Conservation (phyloP, 1,139 yeast species). For the Yamadazyma conglobata region DNA sequence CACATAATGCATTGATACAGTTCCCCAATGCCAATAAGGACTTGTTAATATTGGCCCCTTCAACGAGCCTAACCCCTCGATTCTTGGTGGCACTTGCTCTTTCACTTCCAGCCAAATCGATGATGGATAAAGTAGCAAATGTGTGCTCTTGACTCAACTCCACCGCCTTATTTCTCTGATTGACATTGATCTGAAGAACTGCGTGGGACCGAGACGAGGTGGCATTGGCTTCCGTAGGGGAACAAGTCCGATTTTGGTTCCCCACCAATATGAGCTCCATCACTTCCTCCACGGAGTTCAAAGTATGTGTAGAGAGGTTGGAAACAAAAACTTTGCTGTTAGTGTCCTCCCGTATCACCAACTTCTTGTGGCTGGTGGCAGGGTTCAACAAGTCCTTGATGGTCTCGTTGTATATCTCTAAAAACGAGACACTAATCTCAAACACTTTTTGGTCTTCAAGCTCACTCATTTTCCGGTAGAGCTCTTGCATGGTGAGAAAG, state of each 20-base stretch:
- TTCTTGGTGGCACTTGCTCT: constrained; percentile 88
- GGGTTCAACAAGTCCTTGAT: constrained; percentile 75
- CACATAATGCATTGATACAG: constrained; percentile 90
- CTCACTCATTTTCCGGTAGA: constrained; percentile 58
- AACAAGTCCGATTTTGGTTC: constrained; percentile 71
- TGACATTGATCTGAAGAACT: constrained; percentile 75
- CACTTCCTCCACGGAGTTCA: constrained; percentile 67
- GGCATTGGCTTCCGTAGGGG: constrained; percentile 88
- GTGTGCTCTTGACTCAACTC: constrained; percentile 66
- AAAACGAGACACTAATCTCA: constrained; percentile 66
- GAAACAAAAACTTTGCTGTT: constrained; percentile 68
- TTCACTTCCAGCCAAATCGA: constrained; percentile 93
- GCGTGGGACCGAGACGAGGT: constrained; percentile 93
- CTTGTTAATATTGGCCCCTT: constrained; percentile 90
- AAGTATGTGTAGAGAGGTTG: constrained; percentile 65
- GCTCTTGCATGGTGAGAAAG: constrained; percentile 72
- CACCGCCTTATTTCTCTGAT: constrained; percentile 59
- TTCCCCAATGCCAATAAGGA: constrained; percentile 87
- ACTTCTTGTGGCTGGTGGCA: constrained; percentile 37
- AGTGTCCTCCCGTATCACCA: constrained; percentile 71
- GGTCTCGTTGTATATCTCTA: constrained; percentile 89
- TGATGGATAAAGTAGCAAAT: constrained; percentile 77
- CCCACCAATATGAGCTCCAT: constrained; percentile 76
- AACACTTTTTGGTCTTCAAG: constrained; percentile 52
- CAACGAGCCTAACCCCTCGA: constrained; percentile 73